These are phyloP conservation scores for Lasiosphaeria hispida DNA, from an alignment of 495 filamentous ascomycete species.

Conservation along the genomic window DNA sequence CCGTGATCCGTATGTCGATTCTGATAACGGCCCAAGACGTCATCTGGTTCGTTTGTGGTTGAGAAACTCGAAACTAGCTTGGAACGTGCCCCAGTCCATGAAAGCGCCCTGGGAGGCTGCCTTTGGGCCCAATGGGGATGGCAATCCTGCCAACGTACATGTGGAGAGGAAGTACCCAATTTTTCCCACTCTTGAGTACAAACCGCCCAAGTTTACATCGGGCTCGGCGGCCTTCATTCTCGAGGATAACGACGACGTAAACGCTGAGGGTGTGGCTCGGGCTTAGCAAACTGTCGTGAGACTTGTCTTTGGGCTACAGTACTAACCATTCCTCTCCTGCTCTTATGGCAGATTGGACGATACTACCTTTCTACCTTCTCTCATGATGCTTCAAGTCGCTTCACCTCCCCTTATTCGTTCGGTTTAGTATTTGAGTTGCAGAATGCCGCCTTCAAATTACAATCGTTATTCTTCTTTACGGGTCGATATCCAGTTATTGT, in stretches of 20 bases:
- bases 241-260: constrained; percentile 34
- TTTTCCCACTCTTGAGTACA: constrained; percentile 38
- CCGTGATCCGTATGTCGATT: constrained; percentile 48
- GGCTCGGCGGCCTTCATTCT: constrained; percentile 46
- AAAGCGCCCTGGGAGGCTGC: constrained; percentile 44
- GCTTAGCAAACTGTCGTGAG: no score
- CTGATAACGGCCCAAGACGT: constrained; percentile 26
- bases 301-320: no score
- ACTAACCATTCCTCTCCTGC: no score
- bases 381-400: no score
- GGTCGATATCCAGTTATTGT: no score
- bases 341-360: no score
- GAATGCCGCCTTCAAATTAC: no score
- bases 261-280: not conserved
- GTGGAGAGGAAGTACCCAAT: constrained; percentile 35
- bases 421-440: no score
- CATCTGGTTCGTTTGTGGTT: constrained; percentile 55
- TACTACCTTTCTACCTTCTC: no score
- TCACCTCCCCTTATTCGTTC: no score
- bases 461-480: no score
- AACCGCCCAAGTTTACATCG: constrained; percentile 41
- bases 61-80: constrained; percentile 39
- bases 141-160: constrained; percentile 7
- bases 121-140: constrained; percentile 29
- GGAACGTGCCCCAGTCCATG: constrained; percentile 42